A percentile compares a stretch with the other conserved stretches of the same genome.
These are phyloP conservation scores for Rhizopogon parksii DNA, from an alignment of 1,284 basidiomycete species.

Conservation along the genomic window DNA sequence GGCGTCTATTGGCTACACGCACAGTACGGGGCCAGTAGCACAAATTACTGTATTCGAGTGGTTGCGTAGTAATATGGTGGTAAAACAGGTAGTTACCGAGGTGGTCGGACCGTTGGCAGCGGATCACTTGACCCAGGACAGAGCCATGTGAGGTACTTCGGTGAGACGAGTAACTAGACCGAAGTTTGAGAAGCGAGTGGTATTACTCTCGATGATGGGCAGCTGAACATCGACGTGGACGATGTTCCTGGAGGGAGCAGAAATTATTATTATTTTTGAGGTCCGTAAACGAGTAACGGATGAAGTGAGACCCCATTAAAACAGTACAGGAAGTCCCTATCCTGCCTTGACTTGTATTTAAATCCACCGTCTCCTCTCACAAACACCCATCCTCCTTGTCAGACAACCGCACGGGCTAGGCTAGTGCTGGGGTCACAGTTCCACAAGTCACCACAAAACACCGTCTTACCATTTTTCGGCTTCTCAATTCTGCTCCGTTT, in stretches of 20 bases:
- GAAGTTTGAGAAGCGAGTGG: conserved; percentile 23
- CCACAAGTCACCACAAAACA: conserved; percentile 15
- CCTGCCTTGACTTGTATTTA: not conserved
- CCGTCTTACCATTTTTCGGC: conserved; percentile 12
- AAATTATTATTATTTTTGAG: not conserved
- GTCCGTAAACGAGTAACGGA: conserved; percentile 12
- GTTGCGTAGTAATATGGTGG: conserved; percentile 10
- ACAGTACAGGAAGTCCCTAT: not conserved
- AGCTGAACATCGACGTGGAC: conserved; percentile 10
- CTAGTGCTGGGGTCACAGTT: conserved; percentile 11
- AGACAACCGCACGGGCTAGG: conserved; percentile 7
- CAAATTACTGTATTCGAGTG: conserved; percentile 11
- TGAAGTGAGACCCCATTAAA: conserved; percentile 22
- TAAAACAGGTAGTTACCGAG: conserved; percentile 7
- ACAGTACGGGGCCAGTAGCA: conserved; percentile 6
- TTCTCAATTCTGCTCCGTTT: conserved; percentile 11
- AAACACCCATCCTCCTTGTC: too few relatives aligned
- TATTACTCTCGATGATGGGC: conserved; percentile 21
- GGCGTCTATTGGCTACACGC: not conserved
- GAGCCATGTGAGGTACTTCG: not conserved
- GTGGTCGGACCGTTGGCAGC: conserved; percentile 9
- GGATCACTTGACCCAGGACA: conserved; percentile 20
- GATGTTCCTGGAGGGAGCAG: conserved; percentile 14
- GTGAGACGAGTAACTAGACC: conserved; percentile 9
- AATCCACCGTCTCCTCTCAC: not conserved